phyloP scores from a whole-genome alignment of 2,329 filamentous ascomycete genomes.

The Fusarium equiseti region DNA sequence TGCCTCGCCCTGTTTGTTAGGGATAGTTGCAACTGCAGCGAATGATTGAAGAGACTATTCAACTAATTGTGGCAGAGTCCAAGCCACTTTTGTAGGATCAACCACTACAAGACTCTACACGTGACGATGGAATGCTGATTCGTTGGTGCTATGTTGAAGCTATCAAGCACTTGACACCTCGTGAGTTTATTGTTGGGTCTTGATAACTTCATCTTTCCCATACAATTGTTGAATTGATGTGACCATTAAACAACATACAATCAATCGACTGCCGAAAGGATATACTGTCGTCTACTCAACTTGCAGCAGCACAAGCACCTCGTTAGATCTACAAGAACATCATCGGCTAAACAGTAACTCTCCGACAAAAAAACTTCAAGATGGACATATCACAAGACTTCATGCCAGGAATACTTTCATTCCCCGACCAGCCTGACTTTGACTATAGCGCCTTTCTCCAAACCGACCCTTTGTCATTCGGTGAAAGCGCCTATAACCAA shows the following conservation, averaged over 20 bases:
- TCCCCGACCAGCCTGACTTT: slow-evolving; percentile 51
- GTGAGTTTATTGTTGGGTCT: background rate
- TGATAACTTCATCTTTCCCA: background rate
- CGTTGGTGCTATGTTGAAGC: slow-evolving; percentile 17
- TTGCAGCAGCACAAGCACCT: background rate
- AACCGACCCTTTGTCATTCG: slow-evolving; percentile 42
- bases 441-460: slow-evolving; percentile 57
- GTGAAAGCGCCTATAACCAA: slow-evolving; percentile 34
- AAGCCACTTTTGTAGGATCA: slow-evolving; percentile 25
- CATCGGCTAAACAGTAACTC: background rate
- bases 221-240: background rate
- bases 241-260: background rate
- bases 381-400: slow-evolving; percentile 51
- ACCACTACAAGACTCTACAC: slow-evolving; percentile 33
- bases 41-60: slow-evolving; percentile 23
- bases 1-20: slow-evolving; percentile 9
- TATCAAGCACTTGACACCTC: slow-evolving; percentile 14
- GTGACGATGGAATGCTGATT: slow-evolving; percentile 42
- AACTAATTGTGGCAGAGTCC: slow-evolving; percentile 26
- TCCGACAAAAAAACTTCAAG: background rate
- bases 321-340: slow-evolving; percentile 7
- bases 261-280: background rate
- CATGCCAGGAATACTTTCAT: slow-evolving; percentile 47
- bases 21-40: slow-evolving; percentile 37
- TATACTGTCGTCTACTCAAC: background rate